These are phyloP conservation scores for Syzygium aromaticum DNA, from an alignment of 345 rosid species.

Conservation along the genomic window DNA sequence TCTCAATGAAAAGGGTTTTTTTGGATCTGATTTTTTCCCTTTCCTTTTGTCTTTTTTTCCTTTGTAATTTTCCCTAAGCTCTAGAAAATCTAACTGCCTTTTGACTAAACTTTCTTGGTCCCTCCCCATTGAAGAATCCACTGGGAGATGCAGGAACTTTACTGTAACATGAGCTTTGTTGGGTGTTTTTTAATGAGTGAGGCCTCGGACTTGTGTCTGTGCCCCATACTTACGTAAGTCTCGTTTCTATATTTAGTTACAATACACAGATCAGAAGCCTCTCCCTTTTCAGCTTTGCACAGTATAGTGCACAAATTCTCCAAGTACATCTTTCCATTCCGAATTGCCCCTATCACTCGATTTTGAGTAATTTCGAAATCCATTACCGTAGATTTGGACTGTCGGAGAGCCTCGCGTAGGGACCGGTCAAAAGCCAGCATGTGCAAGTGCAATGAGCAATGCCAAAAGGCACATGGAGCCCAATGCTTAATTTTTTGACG, in stretches of 20 bases:
- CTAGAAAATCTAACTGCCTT: conserved; percentile 16
- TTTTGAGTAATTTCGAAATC: not conserved
- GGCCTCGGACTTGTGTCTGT: not conserved
- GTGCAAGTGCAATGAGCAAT: conserved; percentile 25
- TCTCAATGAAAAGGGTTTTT: conserved; percentile 18
- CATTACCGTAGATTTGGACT: not conserved
- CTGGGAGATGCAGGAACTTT: conserved; percentile 1
- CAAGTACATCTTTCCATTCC: not conserved
- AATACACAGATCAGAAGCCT: not conserved
- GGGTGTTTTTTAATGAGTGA: conserved; percentile 1
- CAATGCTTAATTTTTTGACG: conserved; percentile 13
- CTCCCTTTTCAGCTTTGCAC: not conserved
- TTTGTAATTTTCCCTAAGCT: conserved; percentile 24
- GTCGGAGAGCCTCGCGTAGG: not conserved
- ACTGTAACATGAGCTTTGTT: not conserved
- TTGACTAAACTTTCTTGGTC: conserved; percentile 22
- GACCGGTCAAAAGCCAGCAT: conserved; percentile 52
- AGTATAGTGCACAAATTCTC: not conserved
- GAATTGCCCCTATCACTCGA: not conserved
- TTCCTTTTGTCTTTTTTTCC: conserved; percentile 21
- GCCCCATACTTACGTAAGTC: conserved; percentile 11
- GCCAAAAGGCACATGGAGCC: conserved; percentile 56
- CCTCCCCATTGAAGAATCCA: not conserved
- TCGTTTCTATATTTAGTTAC: conserved; percentile 15
- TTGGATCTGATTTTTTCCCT: conserved; percentile 16